Conservation (phyloP, 768 basidiomycete species). For the Tephrocybe sp. region DNA sequence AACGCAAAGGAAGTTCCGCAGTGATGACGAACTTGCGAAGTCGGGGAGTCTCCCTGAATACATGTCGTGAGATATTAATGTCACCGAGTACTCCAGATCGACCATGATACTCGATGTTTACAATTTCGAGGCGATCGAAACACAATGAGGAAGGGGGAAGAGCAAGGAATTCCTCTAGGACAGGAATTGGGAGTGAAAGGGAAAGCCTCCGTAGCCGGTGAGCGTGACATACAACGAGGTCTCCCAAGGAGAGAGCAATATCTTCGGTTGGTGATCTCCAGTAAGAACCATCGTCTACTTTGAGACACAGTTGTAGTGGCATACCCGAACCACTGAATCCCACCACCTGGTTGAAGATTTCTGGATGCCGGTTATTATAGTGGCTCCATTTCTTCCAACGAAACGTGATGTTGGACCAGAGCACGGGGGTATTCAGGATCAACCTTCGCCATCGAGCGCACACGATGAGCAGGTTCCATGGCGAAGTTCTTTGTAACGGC, state of each 20-base stretch:
- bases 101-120: neutral
- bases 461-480: slow-evolving; percentile 5
- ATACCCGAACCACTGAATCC: neutral
- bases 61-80: neutral
- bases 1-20: neutral
- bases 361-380: neutral
- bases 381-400: neutral
- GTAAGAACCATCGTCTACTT: neutral
- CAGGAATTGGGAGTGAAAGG: neutral
- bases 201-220: neutral
- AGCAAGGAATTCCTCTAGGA: neutral
- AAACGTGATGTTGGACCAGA: slow-evolving; percentile 1
- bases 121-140: neutral
- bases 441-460: slow-evolving; percentile 1
- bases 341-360: neutral
- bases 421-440: neutral
- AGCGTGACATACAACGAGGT: neutral
- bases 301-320: neutral
- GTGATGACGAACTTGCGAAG: neutral
- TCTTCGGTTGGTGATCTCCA: neutral
- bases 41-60: neutral
- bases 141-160: neutral
- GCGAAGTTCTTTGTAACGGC: neutral
- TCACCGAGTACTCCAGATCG: too few relatives aligned
- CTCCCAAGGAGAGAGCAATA: neutral